Evolutionary conservation across 129 eudicot species (phyloP).

Genomic region (Calendula officinalis): DNA sequence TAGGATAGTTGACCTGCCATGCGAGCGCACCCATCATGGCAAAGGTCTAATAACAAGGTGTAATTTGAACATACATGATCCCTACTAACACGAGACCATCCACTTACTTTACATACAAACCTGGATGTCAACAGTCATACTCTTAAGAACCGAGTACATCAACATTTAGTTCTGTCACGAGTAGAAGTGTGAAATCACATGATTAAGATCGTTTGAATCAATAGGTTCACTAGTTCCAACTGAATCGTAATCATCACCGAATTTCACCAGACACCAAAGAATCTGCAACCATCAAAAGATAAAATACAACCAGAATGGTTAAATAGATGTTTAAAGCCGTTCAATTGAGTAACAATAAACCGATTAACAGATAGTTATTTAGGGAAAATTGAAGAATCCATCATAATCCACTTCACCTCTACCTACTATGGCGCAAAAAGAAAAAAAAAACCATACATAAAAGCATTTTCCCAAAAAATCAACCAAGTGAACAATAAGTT

Average conservation of each 20-base stretch:
- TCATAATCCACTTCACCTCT: no score
- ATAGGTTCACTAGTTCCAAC: neutral
- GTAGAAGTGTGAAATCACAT: neutral
- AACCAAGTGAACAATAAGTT: no score
- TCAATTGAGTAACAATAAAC: no score
- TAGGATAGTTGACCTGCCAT: slow-evolving; percentile 51
- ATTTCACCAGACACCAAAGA: neutral
- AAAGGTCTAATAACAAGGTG: slow-evolving; percentile 35
- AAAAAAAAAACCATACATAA: no score
- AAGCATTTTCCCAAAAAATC: no score
- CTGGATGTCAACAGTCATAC: slow-evolving; percentile 1
- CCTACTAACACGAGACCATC: slow-evolving; percentile 6
- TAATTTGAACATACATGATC: slow-evolving; percentile 5
- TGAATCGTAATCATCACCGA: neutral
- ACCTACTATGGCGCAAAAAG: no score
- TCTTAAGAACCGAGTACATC: neutral
- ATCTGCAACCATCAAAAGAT: neutral
- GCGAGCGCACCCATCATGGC: slow-evolving; percentile 66
- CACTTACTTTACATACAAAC: slow-evolving; percentile 24
- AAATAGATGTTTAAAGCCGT: no score
- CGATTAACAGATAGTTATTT: no score
- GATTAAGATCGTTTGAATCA: neutral
- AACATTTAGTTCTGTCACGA: neutral
- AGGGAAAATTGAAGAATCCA: no score
- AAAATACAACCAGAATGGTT: neutral